Evolutionary conservation across 1,284 basidiomycete species (phyloP).

Genomic region (Ceraceosorus bombacis): DNA sequence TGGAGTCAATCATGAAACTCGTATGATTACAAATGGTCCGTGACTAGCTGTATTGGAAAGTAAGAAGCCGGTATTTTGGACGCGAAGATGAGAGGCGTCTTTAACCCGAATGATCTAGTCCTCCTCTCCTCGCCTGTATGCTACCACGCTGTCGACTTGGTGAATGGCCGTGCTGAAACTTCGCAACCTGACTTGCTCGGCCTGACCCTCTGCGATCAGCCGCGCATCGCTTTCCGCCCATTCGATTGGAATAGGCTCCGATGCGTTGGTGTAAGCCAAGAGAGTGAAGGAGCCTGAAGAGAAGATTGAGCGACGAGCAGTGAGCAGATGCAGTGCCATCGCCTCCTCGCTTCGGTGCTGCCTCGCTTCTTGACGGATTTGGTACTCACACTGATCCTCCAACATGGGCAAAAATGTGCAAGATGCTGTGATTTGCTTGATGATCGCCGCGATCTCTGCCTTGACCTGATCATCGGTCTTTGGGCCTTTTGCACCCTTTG

Average conservation of each 20-base stretch:
- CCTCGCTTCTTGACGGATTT: neutral
- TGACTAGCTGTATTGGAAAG: no score
- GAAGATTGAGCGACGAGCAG: neutral
- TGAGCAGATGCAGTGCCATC: neutral
- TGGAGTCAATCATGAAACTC: no score
- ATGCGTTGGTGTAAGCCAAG: conserved; percentile 66
- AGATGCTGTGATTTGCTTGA: conserved; percentile 95
- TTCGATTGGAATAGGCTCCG: conserved; percentile 72
- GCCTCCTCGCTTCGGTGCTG: neutral
- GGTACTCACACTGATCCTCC: conserved; percentile 76
- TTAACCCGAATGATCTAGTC: conserved; percentile 13
- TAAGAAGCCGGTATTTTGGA: no score
- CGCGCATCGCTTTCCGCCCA: conserved; percentile 94
- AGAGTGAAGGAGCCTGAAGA: conserved; percentile 68
- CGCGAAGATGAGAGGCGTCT: no score
- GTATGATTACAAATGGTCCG: no score
- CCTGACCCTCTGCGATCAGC: conserved; percentile 88
- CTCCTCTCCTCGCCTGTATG: conserved; percentile 48
- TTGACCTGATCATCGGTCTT: conserved; percentile 81
- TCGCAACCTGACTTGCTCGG: conserved; percentile 73
- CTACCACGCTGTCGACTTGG: conserved; percentile 50
- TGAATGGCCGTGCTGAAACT: conserved; percentile 51
- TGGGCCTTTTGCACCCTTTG: conserved; percentile 27
- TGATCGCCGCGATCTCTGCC: conserved; percentile 91
- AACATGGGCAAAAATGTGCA: conserved; percentile 93